A percentile compares a stretch with the other conserved stretches of the same genome.
phyloP scores from a whole-genome alignment of 768 basidiomycete species.

The Leccinum incarnatum region DNA sequence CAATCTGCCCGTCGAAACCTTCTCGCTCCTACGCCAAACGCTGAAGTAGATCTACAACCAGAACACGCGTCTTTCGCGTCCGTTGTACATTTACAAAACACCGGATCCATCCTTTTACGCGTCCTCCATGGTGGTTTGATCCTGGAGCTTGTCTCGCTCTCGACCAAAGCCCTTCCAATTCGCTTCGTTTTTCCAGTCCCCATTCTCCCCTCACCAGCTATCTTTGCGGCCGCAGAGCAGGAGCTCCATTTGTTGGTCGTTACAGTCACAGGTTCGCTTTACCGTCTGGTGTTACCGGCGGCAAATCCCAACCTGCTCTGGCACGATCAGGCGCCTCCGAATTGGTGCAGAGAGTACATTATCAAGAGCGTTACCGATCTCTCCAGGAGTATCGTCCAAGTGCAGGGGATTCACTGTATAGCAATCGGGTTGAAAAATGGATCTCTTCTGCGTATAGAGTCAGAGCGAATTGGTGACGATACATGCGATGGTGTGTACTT shows the following conservation, averaged over 20 bases:
- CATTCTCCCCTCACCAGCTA: slow-evolving; percentile 60
- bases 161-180: slow-evolving; percentile 60
- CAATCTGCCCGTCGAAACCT: slow-evolving; percentile 58
- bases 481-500: slow-evolving; percentile 53
- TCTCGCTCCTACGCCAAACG: slow-evolving; percentile 44
- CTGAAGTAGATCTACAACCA: slow-evolving; percentile 43
- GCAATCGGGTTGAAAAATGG: slow-evolving; percentile 61
- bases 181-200: slow-evolving; percentile 76
- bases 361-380: slow-evolving; percentile 52
- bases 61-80: slow-evolving; percentile 75
- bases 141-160: slow-evolving; percentile 74
- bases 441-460: slow-evolving; percentile 66
- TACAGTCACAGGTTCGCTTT: slow-evolving; percentile 67
- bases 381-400: slow-evolving; percentile 51
- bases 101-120: slow-evolving; percentile 70
- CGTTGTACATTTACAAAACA: slow-evolving; percentile 50
- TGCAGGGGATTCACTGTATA: slow-evolving; percentile 66
- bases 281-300: slow-evolving; percentile 66
- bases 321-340: slow-evolving; percentile 49
- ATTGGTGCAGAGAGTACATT: slow-evolving; percentile 67
- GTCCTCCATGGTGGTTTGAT: slow-evolving; percentile 72
- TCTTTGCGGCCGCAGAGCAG: slow-evolving; percentile 47
- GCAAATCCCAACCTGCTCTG: slow-evolving; percentile 52
- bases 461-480: slow-evolving; percentile 54
- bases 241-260: slow-evolving; percentile 71